Percentiles rank a stretch among this genome's conserved stretches.
phyloP scores from a whole-genome alignment of 495 filamentous ascomycete species.

The Lasiosphaeris hirsuta region DNA sequence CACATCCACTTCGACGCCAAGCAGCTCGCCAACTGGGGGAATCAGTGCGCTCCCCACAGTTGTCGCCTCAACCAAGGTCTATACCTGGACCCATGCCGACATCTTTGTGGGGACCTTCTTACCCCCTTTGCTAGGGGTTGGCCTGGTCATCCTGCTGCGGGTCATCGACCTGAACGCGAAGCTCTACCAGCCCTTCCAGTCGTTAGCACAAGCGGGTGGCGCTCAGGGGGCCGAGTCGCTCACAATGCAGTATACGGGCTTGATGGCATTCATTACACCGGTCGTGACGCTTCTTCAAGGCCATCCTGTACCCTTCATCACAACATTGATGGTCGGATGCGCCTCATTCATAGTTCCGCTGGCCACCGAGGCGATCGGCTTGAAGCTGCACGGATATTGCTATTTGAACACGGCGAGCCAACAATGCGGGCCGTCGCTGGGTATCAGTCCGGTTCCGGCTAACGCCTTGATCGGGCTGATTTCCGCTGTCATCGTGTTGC shows the following conservation, averaged over 20 bases:
- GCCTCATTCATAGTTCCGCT: slow-evolving; percentile 32
- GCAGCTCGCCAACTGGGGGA: not conserved
- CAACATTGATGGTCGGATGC: slow-evolving; percentile 26
- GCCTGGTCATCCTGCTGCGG: slow-evolving; percentile 30
- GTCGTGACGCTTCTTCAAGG: slow-evolving; percentile 22
- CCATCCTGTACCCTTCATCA: slow-evolving; percentile 30
- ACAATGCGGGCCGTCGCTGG: slow-evolving; percentile 31
- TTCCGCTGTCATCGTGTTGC: slow-evolving; percentile 21
- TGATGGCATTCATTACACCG: slow-evolving; percentile 24
- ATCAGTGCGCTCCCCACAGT: not conserved
- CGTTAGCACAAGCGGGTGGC: slow-evolving; percentile 21
- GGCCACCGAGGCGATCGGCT: slow-evolving; percentile 33
- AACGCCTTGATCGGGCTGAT: slow-evolving; percentile 27
- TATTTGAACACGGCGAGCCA: slow-evolving; percentile 21
- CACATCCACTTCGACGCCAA: slow-evolving; percentile 20
- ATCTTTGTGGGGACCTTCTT: slow-evolving; percentile 38
- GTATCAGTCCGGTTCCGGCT: slow-evolving; percentile 26
- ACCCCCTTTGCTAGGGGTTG: slow-evolving; percentile 28
- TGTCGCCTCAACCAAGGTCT: slow-evolving; percentile 20
- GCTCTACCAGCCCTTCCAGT: slow-evolving; percentile 38
- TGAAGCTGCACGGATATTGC: slow-evolving; percentile 35
- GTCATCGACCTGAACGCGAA: slow-evolving; percentile 39
- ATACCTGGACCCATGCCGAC: slow-evolving; percentile 22
- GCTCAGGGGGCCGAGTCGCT: slow-evolving; percentile 21
- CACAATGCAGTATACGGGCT: slow-evolving; percentile 29